Conservation (phyloP, 495 filamentous ascomycete genomes). For the Tuber microsphaerosporum region DNA sequence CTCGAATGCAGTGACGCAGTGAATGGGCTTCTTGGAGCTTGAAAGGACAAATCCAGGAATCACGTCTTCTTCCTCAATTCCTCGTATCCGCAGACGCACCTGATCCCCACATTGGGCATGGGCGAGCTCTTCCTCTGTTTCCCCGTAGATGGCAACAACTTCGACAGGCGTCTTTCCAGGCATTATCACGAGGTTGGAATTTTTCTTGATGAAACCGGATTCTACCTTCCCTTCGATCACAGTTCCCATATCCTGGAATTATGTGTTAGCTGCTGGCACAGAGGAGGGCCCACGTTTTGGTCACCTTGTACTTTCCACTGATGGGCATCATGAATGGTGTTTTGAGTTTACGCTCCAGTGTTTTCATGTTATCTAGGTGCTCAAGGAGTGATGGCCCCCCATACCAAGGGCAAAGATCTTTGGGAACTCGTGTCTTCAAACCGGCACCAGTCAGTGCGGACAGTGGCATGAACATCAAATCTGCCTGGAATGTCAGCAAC, state of each 20-base stretch:
- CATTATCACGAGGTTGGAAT: conserved; percentile 78
- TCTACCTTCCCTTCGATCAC: conserved; percentile 97
- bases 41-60: conserved; percentile 95
- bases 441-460: conserved; percentile 76
- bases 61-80: conserved; percentile 96
- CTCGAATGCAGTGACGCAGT: conserved; percentile 84
- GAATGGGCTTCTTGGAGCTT: conserved; percentile 80
- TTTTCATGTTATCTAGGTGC: conserved; percentile 81
- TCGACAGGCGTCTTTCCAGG: conserved; percentile 75
- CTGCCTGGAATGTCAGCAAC: conserved; percentile 41
- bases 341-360: conserved; percentile 90
- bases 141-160: conserved; percentile 80
- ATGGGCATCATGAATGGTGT: conserved; percentile 99
- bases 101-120: conserved; percentile 86
- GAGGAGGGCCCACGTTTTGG: background rate
- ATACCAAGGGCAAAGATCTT: conserved; percentile 72
- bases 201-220: conserved; percentile 84
- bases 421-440: conserved; percentile 80
- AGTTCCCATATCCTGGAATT: conserved; percentile 75
- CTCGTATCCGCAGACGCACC: conserved; percentile 81
- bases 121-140: conserved; percentile 85
- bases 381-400: conserved; percentile 89
- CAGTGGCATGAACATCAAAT: conserved; percentile 92
- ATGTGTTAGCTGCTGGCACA: background rate
- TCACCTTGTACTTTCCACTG: conserved; percentile 72